These are phyloP conservation scores for Didymellaceae sp. DNA, from an alignment of 2,329 filamentous ascomycete genomes.

Conservation along the genomic window DNA sequence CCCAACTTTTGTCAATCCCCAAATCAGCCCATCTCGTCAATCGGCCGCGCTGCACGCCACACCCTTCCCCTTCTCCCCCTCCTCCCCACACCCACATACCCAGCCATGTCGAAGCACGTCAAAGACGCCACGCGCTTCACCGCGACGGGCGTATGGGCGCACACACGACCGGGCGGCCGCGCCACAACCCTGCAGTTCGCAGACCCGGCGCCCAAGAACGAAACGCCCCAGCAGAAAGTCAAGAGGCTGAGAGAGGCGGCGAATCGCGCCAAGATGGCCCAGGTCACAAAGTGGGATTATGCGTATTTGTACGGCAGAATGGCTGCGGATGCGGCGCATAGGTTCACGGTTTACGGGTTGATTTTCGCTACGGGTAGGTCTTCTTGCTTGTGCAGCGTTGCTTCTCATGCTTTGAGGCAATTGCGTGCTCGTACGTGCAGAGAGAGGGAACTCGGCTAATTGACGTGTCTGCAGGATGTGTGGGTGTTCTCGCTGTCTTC, in stretches of 20 bases:
- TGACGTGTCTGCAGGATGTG: conserved; percentile 65
- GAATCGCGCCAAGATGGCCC: conserved; percentile 54
- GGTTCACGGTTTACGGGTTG: conserved; percentile 64
- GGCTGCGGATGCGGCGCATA: conserved; percentile 66
- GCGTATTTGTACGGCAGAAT: conserved; percentile 46
- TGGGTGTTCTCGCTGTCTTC: conserved; percentile 67
- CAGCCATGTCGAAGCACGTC: conserved; percentile 68
- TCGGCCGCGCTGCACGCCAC: too few species aligned
- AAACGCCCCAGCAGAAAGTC: conserved; percentile 62
- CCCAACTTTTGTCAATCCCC: conserved; percentile 44
- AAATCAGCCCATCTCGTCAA: conserved; percentile 40
- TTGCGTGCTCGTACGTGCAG: too few species aligned
- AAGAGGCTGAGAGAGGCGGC: conserved; percentile 58
- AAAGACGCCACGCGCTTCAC: conserved; percentile 83
- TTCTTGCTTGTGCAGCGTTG: too few species aligned
- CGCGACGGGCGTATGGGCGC: conserved; percentile 72
- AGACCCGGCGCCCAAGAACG: conserved; percentile 52
- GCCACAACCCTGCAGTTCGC: conserved; percentile 50
- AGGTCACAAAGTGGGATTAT: conserved; percentile 61
- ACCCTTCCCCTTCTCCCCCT: conserved; percentile 16
- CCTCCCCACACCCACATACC: conserved; percentile 1
- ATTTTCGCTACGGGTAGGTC: conserved; percentile 66
- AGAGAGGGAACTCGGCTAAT: too few species aligned
- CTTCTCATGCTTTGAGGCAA: neutral
- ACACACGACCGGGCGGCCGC: conserved; percentile 62